These are phyloP conservation scores for Boehmeria nivea DNA, from an alignment of 306 rosid species.

Conservation along the genomic window DNA sequence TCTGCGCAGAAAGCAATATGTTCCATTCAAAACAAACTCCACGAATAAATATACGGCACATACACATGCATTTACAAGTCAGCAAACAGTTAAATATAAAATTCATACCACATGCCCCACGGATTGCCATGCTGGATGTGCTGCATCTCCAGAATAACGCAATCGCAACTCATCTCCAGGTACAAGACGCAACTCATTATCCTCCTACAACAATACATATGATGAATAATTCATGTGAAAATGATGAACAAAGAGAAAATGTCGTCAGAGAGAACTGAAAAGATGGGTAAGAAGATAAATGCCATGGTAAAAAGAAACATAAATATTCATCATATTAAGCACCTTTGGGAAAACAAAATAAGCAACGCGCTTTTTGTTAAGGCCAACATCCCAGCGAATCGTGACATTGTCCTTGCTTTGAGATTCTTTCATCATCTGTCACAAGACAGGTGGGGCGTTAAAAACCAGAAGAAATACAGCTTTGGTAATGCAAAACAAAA, in stretches of 20 bases:
- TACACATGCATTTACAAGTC: neutral
- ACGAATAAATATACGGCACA: neutral
- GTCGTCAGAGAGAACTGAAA: neutral
- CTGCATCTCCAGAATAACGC: constrained; percentile 99
- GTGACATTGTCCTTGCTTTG: constrained; percentile 97
- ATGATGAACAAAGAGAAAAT: neutral
- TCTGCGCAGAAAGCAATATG: constrained; percentile 39
- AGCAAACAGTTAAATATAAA: neutral
- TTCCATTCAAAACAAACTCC: too few species aligned
- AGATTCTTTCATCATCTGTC: constrained; percentile 98
- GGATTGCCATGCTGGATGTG: constrained; percentile 99
- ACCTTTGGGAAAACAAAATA: constrained; percentile 99
- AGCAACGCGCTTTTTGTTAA: constrained; percentile 95
- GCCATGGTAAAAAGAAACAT: neutral
- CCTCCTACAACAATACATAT: constrained; percentile 59
- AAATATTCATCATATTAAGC: neutral
- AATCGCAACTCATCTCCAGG: constrained; percentile 97
- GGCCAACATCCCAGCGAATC: constrained; percentile 96
- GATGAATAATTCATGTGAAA: constrained; percentile 1
- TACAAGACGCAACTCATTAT: constrained; percentile 95
- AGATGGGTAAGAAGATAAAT: neutral
- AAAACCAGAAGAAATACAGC: neutral
- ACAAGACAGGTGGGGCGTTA: constrained; percentile 25
- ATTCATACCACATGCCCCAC: constrained; percentile 95
- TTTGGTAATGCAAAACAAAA: neutral